Percentiles rank a stretch among this genome's conserved stretches.
phyloP scores from a whole-genome alignment of 1,284 basidiomycete species.

The Trametes sp. region DNA sequence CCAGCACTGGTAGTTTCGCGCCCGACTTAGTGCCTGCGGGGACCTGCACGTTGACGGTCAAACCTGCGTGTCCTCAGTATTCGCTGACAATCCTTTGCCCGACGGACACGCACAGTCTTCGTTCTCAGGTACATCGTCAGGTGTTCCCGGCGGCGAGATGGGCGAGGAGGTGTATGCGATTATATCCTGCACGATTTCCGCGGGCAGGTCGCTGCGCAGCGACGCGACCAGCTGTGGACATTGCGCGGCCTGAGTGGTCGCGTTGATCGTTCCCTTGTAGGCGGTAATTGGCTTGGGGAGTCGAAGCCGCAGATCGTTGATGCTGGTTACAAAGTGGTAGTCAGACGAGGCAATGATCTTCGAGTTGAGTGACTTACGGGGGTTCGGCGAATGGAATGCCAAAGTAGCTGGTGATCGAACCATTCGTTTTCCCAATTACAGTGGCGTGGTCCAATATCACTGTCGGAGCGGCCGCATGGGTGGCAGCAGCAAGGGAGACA shows the following conservation, averaged over 20 bases:
- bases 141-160: not conserved
- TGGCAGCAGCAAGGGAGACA: not conserved
- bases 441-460: conserved; percentile 13
- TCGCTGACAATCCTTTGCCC: not conserved
- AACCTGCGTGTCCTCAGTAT: not conserved
- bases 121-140: not conserved
- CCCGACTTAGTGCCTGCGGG: not conserved
- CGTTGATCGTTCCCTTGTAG: conserved; percentile 49
- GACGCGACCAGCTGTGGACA: conserved; percentile 56
- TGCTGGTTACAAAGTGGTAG: conserved; percentile 7
- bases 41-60: not conserved
- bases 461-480: not conserved
- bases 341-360: not conserved
- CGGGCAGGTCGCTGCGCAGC: conserved; percentile 41
- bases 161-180: not conserved
- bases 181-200: conserved; percentile 30
- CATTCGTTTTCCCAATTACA: conserved; percentile 20
- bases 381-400: conserved; percentile 61
- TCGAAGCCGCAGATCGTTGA: conserved; percentile 47
- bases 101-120: not conserved
- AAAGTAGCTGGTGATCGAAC: conserved; percentile 48
- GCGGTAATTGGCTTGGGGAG: conserved; percentile 49
- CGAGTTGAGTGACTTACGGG: conserved; percentile 39
- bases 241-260: conserved; percentile 50
- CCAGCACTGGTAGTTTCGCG: not conserved